Evolutionary conservation across 768 basidiomycete species (phyloP).

Genomic region (Myochromella boudieri): DNA sequence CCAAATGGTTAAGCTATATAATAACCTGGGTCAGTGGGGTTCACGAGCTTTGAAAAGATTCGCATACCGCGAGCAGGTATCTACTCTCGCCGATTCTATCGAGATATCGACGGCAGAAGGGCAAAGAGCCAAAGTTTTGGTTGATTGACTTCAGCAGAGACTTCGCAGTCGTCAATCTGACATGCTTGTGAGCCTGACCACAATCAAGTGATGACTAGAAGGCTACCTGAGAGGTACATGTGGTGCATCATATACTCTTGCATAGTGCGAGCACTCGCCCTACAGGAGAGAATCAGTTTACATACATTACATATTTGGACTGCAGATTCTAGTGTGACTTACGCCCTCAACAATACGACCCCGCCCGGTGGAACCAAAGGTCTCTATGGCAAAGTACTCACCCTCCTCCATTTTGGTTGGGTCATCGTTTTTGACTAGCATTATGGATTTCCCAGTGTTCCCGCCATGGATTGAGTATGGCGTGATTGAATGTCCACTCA

Average conservation of each 20-base stretch:
- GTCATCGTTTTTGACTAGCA: slow-evolving; percentile 86
- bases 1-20: slow-evolving; percentile 74
- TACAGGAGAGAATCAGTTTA: slow-evolving; percentile 25
- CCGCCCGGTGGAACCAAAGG: slow-evolving; percentile 93
- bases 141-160: slow-evolving; percentile 85
- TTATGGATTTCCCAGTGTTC: slow-evolving; percentile 63
- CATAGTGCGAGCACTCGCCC: slow-evolving; percentile 96
- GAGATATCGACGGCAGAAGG: slow-evolving; percentile 93
- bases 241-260: slow-evolving; percentile 66
- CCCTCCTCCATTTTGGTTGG: slow-evolving; percentile 99
- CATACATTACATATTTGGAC: neutral
- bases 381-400: slow-evolving; percentile 98
- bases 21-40: neutral
- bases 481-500: slow-evolving; percentile 93
- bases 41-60: slow-evolving; percentile 10
- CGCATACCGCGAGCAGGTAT: slow-evolving; percentile 79
- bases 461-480: slow-evolving; percentile 91
- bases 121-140: slow-evolving; percentile 90
- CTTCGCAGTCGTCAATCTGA: slow-evolving; percentile 83
- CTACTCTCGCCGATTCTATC: slow-evolving; percentile 91
- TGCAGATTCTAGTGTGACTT: slow-evolving; percentile 17
- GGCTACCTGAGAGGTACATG: slow-evolving; percentile 70
- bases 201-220: too few relatives aligned
- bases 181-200: too few relatives aligned
- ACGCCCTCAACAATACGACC: slow-evolving; percentile 86